These are phyloP conservation scores for Eutrema yunnanense DNA, from an alignment of 345 rosid species.

Conservation along the genomic window DNA sequence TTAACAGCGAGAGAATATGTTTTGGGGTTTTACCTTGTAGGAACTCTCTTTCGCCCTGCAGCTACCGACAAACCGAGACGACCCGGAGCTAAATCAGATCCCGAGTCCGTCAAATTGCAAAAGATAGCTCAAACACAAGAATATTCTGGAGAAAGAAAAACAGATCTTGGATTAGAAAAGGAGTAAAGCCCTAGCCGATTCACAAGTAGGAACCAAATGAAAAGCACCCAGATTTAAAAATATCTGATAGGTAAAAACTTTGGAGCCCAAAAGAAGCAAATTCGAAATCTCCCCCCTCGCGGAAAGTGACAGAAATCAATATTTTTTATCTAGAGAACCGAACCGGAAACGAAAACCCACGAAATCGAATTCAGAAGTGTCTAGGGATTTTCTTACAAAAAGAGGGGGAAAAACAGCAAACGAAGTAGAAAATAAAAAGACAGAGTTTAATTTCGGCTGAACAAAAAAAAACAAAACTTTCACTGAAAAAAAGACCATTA, in stretches of 20 bases:
- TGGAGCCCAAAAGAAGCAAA: constrained; percentile 31
- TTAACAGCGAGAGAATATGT: neutral
- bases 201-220: neutral
- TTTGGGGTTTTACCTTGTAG: neutral
- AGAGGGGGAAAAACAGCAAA: neutral
- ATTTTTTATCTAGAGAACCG: constrained; percentile 22
- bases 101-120: neutral
- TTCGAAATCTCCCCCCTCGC: constrained; percentile 20
- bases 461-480: neutral
- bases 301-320: constrained; percentile 28
- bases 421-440: neutral
- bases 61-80: constrained; percentile 5
- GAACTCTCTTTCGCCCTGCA: neutral
- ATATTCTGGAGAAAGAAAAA: constrained; percentile 8
- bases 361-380: constrained; percentile 14
- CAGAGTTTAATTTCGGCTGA: neutral
- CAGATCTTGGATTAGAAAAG: constrained; percentile 23
- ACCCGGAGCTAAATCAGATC: constrained; percentile 11
- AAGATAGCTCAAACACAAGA: constrained; percentile 2
- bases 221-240: constrained; percentile 5
- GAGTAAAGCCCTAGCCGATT: constrained; percentile 6
- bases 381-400: neutral
- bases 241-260: neutral
- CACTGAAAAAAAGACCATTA: constrained; percentile 9
- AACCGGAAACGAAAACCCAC: constrained; percentile 25